These are phyloP conservation scores for Aspergillus bertholletiae DNA, from an alignment of 495 filamentous ascomycete genomes.

Conservation along the genomic window DNA sequence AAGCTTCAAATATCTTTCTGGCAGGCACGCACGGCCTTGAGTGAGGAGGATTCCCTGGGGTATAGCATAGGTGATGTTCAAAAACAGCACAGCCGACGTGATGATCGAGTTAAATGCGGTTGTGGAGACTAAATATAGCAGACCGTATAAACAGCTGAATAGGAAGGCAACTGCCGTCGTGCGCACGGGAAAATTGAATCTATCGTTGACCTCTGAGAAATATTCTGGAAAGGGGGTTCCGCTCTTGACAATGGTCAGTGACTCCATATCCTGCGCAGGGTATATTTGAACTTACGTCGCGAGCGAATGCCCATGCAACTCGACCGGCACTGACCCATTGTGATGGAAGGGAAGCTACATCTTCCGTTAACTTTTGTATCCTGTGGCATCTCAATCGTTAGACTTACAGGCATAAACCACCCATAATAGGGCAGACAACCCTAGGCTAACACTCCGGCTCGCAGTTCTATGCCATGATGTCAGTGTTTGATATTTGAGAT, in stretches of 20 bases:
- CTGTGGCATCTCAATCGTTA: neutral
- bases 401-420: constrained; percentile 20
- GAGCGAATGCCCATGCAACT: constrained; percentile 37
- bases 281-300: constrained; percentile 18
- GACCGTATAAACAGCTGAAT: constrained; percentile 31
- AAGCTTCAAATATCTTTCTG: constrained; percentile 24
- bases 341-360: constrained; percentile 18
- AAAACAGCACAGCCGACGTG: constrained; percentile 30
- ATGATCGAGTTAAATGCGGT: constrained; percentile 43
- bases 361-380: neutral
- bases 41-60: constrained; percentile 31
- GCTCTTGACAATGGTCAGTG: constrained; percentile 6
- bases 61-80: constrained; percentile 34
- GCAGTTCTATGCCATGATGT: neutral
- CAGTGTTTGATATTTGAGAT: neutral
- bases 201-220: constrained; percentile 19
- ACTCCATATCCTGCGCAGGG: too few relatives aligned
- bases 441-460: neutral
- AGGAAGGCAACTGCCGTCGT: constrained; percentile 24
- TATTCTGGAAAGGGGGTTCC: constrained; percentile 20
- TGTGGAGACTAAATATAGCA: constrained; percentile 38
- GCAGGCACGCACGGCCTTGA: constrained; percentile 26
- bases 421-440: constrained; percentile 16
- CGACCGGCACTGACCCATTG: constrained; percentile 28
- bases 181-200: constrained; percentile 23